A percentile compares a stretch with the other conserved stretches of the same genome.
phyloP scores from a whole-genome alignment of 169 alveolate species.

The Plasmodium knowlesi region DNA sequence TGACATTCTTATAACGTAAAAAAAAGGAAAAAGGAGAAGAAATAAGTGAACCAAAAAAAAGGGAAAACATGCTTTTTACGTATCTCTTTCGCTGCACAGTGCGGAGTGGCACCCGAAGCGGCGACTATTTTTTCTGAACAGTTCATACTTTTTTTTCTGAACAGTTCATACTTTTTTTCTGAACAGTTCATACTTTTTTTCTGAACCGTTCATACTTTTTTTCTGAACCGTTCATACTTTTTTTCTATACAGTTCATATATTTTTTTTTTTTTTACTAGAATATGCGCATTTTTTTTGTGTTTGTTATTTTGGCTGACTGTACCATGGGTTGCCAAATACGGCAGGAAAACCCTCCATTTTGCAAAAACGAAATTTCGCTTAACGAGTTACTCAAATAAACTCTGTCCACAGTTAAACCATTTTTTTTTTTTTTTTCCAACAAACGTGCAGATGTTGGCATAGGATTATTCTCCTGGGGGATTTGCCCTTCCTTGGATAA shows the following conservation, averaged over 20 bases:
- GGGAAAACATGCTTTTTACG: neutral
- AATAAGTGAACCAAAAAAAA: neutral
- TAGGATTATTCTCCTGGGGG: neutral
- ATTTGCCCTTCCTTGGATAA: neutral
- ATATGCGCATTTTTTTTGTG: no score
- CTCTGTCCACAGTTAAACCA: neutral
- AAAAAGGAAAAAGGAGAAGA: neutral
- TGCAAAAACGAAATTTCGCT: neutral
- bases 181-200: no score
- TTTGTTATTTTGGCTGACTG: neutral
- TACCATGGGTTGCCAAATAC: neutral
- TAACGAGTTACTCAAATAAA: neutral
- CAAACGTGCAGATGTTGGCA: neutral
- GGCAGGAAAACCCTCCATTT: neutral
- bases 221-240: neutral
- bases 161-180: no score
- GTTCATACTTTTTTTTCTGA: neutral
- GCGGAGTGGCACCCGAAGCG: neutral
- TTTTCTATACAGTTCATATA: no score
- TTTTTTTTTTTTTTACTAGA: no score
- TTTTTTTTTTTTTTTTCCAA: neutral
- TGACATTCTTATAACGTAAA: constrained; percentile 42
- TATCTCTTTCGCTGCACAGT: neutral
- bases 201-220: neutral
- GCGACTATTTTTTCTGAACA: neutral